Evolutionary conservation across 1,284 basidiomycete species (phyloP).

Genomic region (Tylopilus sp.): DNA sequence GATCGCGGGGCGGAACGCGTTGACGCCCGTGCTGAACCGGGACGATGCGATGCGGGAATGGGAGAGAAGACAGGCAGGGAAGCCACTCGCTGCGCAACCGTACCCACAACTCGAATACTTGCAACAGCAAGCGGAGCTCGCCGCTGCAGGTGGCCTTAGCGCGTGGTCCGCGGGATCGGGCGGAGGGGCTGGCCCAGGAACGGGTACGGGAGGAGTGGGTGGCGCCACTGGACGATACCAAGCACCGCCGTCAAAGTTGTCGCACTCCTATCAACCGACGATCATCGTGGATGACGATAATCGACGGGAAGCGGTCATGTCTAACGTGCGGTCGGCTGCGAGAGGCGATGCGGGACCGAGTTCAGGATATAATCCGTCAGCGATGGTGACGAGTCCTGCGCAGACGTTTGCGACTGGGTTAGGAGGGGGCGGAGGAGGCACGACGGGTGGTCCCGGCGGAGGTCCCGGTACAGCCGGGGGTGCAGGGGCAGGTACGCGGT

Average conservation of each 20-base stretch:
- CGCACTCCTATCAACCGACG: slow-evolving; percentile 56
- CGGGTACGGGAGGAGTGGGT: slow-evolving; percentile 1
- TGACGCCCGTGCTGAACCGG: slow-evolving; percentile 85
- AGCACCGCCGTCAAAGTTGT: slow-evolving; percentile 63
- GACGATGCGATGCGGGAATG: slow-evolving; percentile 89
- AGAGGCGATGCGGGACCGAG: slow-evolving; percentile 43
- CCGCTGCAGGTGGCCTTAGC: slow-evolving; percentile 54
- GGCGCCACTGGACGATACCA: slow-evolving; percentile 25
- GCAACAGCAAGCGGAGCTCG: slow-evolving; percentile 89
- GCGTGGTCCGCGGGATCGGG: slow-evolving; percentile 41
- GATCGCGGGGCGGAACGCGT: slow-evolving; percentile 73
- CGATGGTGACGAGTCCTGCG: slow-evolving; percentile 66
- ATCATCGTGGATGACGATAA: slow-evolving; percentile 63
- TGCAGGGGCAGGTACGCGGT: slow-evolving; percentile 38
- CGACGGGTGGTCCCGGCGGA: not conserved
- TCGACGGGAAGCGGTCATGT: slow-evolving; percentile 67
- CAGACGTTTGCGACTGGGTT: slow-evolving; percentile 55
- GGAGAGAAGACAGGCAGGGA: slow-evolving; percentile 77
- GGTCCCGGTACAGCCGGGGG: not conserved
- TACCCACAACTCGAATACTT: slow-evolving; percentile 87
- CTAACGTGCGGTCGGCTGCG: slow-evolving; percentile 68
- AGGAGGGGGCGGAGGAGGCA: not conserved
- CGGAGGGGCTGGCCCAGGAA: slow-evolving; percentile 12
- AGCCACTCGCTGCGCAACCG: slow-evolving; percentile 59
- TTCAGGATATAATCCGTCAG: slow-evolving; percentile 44